These are phyloP conservation scores for Vaucheria bursata DNA, from an alignment of 352 stramenopile genomes.

Conservation along the genomic window DNA sequence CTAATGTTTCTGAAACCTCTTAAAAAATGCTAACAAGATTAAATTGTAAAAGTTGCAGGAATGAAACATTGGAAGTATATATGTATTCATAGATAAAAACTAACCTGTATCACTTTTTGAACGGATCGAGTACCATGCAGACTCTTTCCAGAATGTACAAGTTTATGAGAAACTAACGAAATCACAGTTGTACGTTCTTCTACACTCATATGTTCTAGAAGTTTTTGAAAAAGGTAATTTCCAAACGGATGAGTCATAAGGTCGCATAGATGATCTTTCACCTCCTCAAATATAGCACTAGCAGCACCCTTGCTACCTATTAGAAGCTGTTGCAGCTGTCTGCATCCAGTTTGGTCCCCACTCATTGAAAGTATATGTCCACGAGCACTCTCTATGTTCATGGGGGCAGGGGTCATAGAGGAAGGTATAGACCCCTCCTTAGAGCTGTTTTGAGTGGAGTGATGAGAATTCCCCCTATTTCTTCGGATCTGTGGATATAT, in stretches of 20 bases:
- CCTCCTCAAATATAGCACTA: slow-evolving; percentile 88
- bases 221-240: slow-evolving; percentile 98
- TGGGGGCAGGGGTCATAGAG: background rate
- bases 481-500: no score
- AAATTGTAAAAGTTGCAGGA: no score
- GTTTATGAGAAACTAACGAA: slow-evolving; percentile 73
- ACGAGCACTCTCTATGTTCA: background rate
- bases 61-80: no score
- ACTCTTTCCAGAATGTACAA: slow-evolving; percentile 91
- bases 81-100: slow-evolving; percentile 49
- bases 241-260: slow-evolving; percentile 97
- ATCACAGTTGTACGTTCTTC: slow-evolving; percentile 59
- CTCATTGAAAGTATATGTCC: slow-evolving; percentile 35
- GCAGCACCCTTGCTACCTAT: slow-evolving; percentile 77
- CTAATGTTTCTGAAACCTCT: no score
- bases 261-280: slow-evolving; percentile 73
- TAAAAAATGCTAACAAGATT: no score
- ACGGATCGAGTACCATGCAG: slow-evolving; percentile 94
- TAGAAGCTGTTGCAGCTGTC: slow-evolving; percentile 80
- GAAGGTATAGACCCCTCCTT: no score
- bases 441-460: no score
- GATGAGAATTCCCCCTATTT: no score
- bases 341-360: slow-evolving; percentile 30
- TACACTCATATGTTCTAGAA: slow-evolving; percentile 82
- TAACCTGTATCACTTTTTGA: slow-evolving; percentile 95